Base-by-base conservation (phyloP, 306 rosid species). In the Prunus persica region DNA sequence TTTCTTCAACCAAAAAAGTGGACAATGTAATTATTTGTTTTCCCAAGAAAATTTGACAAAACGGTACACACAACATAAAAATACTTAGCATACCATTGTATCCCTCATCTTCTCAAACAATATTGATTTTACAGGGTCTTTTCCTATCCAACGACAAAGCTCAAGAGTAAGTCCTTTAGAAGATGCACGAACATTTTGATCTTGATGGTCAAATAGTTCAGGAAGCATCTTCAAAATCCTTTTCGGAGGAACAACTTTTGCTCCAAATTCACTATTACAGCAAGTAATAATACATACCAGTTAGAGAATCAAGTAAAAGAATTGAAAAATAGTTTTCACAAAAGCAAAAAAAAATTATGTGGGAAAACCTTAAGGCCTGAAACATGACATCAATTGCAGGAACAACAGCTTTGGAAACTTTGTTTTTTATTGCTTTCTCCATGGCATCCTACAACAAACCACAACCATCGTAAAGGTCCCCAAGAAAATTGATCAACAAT, bases 141-240 rank as follows among this genome's bases (percentile, higher is more conserved):
- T 96, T 76, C 99, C 99, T 67, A 96, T 96, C 99, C 99, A 96
- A 65, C 98, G 99, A 75, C 99, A 96, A 78, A 96, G 99, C 84
- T 96, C 99, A 74, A 96, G 96, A 6, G 99, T 96, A 86, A 96
- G 78, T 78, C 99, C 99, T 84, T 96, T 96, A 41, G 99, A 93
- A 72, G 82, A 96, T 82, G 99, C 98, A 72, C 99, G 98, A 64
- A 96, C 98, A 88, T 96, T 89, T 85, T 96, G 99, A 91, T 96
- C 99, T 91, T 88, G 98, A 80, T 96, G 99, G 55, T 96, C 99
- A 85, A 96, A 96, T 63, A 96, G 98, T 89, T 96, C 99, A 0
- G 99, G 99, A 64, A 96, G 93, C 98, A 96, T 93, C 89, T 93
- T 96, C 88, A 96, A 68, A 78, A 96, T 77, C 84, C 98, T 89